Evolutionary conservation across 139 green algal species (phyloP).

Genomic region (Volvox africanus): DNA sequence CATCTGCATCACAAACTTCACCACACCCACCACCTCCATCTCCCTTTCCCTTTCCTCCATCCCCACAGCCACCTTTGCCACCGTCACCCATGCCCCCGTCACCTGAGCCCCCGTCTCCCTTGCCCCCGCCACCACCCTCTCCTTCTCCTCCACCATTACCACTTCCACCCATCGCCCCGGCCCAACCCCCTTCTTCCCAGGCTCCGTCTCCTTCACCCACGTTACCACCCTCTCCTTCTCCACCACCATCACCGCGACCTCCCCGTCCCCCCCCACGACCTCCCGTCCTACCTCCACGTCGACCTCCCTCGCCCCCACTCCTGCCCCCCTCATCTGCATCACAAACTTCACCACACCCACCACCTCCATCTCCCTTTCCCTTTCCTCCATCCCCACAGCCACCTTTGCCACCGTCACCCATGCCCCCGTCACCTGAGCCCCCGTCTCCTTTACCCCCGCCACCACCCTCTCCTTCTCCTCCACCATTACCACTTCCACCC

Average conservation of each 20-base stretch:
- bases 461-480: too few relatives aligned
- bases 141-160: background rate
- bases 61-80: too few relatives aligned
- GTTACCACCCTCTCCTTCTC: background rate
- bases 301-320: background rate
- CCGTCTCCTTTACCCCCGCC: background rate
- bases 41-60: too few relatives aligned
- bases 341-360: background rate
- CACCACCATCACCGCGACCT: background rate
- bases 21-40: too few relatives aligned
- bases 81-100: background rate
- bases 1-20: too few relatives aligned
- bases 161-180: background rate
- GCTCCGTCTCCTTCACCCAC: background rate
- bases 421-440: background rate
- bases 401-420: background rate
- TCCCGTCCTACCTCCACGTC: background rate
- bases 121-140: too few relatives aligned
- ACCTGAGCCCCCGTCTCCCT: background rate
- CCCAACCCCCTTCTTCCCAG: background rate
- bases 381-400: background rate
- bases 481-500: too few relatives aligned
- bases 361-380: background rate
- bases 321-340: background rate
- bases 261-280: background rate